Percentiles rank a stretch among this genome's conserved stretches.
Evolutionary conservation across 441 rosid genomes (phyloP).

Genomic region (Flueggea neowawraea): DNA sequence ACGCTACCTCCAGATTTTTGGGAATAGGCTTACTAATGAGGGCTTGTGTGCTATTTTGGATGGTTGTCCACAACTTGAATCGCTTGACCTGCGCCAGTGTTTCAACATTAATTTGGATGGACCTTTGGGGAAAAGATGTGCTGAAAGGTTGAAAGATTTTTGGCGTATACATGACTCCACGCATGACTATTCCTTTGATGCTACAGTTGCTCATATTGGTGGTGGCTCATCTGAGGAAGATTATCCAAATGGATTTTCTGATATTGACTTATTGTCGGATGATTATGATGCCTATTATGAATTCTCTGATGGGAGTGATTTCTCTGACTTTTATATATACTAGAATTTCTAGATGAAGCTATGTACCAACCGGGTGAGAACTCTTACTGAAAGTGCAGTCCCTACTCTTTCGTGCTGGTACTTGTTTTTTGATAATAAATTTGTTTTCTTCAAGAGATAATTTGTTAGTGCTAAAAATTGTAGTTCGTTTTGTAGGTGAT

Average conservation of each 20-base stretch:
- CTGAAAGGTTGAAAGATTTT: constrained; percentile 35
- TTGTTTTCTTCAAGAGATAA: no score
- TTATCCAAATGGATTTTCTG: constrained; percentile 28
- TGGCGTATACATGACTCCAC: constrained; percentile 40
- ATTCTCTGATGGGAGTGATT: constrained; percentile 20
- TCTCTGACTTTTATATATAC: constrained; percentile 20
- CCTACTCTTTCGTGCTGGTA: no score
- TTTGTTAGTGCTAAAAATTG: no score
- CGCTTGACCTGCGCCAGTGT: constrained; percentile 63
- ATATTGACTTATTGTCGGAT: constrained; percentile 21
- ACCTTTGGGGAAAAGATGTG: constrained; percentile 38
- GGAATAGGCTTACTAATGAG: constrained; percentile 43
- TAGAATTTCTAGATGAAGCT: background rate
- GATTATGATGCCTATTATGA: constrained; percentile 36
- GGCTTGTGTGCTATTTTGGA: constrained; percentile 59
- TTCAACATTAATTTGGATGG: constrained; percentile 38
- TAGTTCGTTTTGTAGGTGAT: no score
- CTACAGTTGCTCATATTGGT: background rate
- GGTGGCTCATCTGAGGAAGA: constrained; percentile 22
- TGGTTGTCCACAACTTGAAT: constrained; percentile 50
- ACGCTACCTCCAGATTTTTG: constrained; percentile 50
- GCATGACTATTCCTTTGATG: constrained; percentile 36
- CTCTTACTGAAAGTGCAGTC: no score
- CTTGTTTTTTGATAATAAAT: no score
- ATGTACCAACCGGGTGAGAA: background rate